Evolutionary conservation across 1,139 yeast genomes (phyloP), one percentile per base, ranked within the genome.

Genomic region (Yamadazyma pseudoaaseri): DNA sequence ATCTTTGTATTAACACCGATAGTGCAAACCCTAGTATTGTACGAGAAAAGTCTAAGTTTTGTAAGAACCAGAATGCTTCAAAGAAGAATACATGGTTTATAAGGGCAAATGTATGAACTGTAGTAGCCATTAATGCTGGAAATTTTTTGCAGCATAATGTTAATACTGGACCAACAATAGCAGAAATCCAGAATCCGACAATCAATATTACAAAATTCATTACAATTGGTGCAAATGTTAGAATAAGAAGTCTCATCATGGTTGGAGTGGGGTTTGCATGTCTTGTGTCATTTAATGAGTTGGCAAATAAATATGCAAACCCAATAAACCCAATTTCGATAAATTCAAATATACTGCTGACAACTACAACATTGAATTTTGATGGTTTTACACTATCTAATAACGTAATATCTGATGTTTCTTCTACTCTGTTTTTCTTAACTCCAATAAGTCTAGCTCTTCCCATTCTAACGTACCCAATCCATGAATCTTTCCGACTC

Each of bases 61-160:
- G 81, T 11, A 69, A 54, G 27, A 68, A 56, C 70, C 80, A 72
- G 25, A 79, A 54, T 8, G 76, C 38, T 38, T 75, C 76, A 51
- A 77, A 76, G 29, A 66, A 64, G 1, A 65, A 9, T 1, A 74
- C 40, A 46, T 78, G 72, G 29, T 60, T 65, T 4, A 70, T 9
- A 1, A 75, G 47, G 0, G 75, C 69, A 6, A 71, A 41, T 1
- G 59, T 33, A 45, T 75, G 83, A 0, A 66, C 77, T 2, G 60
- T 29, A 2, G 58, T 52, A 1, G 81, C 74, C 13, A 76, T 45
- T 3, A 66, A 30, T 0, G 75, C 59, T 0, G 82, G 75, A 38
- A 68, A 70, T 4, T 50, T 47, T 3, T 58, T 52, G 37, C 63
- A 54, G 25, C 69, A 47, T 7, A 60, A 46, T 1, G 69, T 50